phyloP scores from a whole-genome alignment of 805 yeast genomes.

The Maudiozyma turicensis region DNA sequence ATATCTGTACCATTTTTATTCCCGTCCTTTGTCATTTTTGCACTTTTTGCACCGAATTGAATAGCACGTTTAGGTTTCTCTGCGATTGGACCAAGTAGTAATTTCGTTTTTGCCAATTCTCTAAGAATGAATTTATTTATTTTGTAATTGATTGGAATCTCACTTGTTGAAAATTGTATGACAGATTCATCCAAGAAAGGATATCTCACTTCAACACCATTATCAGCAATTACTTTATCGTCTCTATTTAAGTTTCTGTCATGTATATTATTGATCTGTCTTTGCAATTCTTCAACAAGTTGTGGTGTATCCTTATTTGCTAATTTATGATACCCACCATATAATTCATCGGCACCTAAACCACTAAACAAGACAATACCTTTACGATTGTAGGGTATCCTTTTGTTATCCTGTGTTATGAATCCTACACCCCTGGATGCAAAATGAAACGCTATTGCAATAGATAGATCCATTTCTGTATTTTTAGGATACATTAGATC shows the following conservation, averaged over 20 bases:
- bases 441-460: constrained; percentile 90
- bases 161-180: constrained; percentile 37
- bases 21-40: constrained; percentile 78
- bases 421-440: constrained; percentile 58
- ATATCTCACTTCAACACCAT: constrained; percentile 87
- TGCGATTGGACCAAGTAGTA: constrained; percentile 47
- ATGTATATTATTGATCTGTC: constrained; percentile 67
- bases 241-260: constrained; percentile 82
- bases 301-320: constrained; percentile 35
- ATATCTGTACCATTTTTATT: constrained; percentile 68
- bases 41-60: constrained; percentile 93
- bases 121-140: constrained; percentile 52
- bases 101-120: constrained; percentile 39
- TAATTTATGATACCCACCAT: constrained; percentile 92
- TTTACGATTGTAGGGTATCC: constrained; percentile 31
- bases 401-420: constrained; percentile 3
- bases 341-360: constrained; percentile 92
- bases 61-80: constrained; percentile 86
- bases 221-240: constrained; percentile 73
- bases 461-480: constrained; percentile 93
- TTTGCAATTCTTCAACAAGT: constrained; percentile 49
- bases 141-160: constrained; percentile 42
- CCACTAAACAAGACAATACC: constrained; percentile 80
- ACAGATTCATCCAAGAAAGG: constrained; percentile 69
- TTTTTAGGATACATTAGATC: constrained; percentile 70